phyloP scores from a whole-genome alignment of 306 rosid genomes.

The Trifolium pratense region DNA sequence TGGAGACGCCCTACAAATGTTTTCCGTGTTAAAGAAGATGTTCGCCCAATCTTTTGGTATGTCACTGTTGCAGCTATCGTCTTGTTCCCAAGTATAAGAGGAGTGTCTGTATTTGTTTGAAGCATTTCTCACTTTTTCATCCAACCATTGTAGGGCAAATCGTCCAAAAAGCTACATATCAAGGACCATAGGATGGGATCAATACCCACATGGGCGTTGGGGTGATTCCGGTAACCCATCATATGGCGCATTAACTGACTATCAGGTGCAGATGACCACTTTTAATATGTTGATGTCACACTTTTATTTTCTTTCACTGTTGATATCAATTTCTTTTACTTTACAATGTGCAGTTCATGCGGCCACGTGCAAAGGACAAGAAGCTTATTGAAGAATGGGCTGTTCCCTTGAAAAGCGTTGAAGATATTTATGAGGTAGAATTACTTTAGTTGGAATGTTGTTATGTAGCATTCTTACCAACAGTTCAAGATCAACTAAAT shows the following conservation, averaged over 20 bases:
- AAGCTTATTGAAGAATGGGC: conserved; percentile 95
- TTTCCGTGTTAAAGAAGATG: conserved; percentile 79
- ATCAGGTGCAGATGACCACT: conserved; percentile 67
- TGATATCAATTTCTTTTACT: neutral
- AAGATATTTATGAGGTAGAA: conserved; percentile 84
- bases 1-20: conserved; percentile 94
- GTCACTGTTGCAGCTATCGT: conserved; percentile 24
- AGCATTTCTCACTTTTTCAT: conserved; percentile 43
- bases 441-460: conserved; percentile 25
- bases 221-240: conserved; percentile 88
- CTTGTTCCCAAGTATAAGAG: conserved; percentile 24
- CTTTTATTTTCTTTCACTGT: neutral
- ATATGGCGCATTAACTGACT: conserved; percentile 81
- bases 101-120: conserved; percentile 21
- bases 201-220: conserved; percentile 97
- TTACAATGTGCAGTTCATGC: conserved; percentile 70
- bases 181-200: conserved; percentile 96
- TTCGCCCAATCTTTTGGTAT: conserved; percentile 95
- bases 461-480: conserved; percentile 8
- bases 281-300: conserved; percentile 24
- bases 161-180: conserved; percentile 97
- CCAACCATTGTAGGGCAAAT: conserved; percentile 76
- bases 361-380: conserved; percentile 91
- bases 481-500: conserved; percentile 29
- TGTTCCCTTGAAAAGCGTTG: conserved; percentile 68